Evolutionary conservation across 1,284 basidiomycete genomes (phyloP).

Genomic region (Cryptococcus wingfieldii): DNA sequence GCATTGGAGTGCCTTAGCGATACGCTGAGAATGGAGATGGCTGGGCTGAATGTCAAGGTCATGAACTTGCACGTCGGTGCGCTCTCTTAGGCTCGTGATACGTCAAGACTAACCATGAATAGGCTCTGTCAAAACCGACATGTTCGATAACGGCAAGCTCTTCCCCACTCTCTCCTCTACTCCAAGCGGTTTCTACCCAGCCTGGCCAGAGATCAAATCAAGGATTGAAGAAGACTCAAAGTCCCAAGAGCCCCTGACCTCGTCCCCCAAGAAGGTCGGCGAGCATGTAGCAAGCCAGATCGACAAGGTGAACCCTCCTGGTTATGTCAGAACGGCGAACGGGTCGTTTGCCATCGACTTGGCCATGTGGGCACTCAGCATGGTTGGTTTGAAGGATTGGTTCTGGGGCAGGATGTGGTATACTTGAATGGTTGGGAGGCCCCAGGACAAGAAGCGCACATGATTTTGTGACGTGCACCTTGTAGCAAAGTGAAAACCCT

Average conservation of each 20-base stretch:
- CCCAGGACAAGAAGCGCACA: background rate
- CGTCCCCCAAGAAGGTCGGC: background rate
- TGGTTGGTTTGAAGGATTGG: constrained; percentile 1
- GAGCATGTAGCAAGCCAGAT: background rate
- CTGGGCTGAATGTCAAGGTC: constrained; percentile 12
- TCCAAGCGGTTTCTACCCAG: background rate
- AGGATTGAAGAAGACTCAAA: background rate
- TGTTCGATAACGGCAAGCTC: background rate
- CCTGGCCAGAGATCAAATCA: background rate
- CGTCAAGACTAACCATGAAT: background rate
- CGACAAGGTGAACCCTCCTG: background rate
- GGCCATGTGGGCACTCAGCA: background rate
- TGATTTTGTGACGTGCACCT: background rate
- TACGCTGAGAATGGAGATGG: constrained; percentile 14
- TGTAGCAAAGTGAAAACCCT: too few species aligned
- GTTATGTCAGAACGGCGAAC: background rate
- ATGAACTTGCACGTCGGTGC: constrained; percentile 14
- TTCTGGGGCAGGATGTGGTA: background rate
- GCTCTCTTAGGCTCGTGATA: background rate
- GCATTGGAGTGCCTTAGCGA: constrained; percentile 9
- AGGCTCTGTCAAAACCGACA: background rate
- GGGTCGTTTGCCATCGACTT: background rate
- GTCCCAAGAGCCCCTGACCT: too few species aligned
- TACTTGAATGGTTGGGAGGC: background rate
- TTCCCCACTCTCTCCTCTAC: background rate